Evolutionary conservation across 2,329 filamentous ascomycete species (phyloP).

Genomic region (Fusarium camptoceras): DNA sequence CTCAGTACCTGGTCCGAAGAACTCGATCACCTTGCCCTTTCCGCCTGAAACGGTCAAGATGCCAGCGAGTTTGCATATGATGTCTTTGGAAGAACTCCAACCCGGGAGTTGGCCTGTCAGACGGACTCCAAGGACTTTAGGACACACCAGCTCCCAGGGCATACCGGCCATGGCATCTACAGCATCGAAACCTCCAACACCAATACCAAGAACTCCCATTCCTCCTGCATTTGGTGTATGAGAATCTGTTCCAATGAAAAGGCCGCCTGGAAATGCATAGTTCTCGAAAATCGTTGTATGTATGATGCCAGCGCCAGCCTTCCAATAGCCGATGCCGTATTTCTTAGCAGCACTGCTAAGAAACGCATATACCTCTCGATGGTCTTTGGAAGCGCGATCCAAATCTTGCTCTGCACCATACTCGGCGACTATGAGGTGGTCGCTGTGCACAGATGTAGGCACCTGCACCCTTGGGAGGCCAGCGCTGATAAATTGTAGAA

Average conservation of each 20-base stretch:
- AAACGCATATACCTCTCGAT: conserved; percentile 54
- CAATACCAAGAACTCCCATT: conserved; percentile 52
- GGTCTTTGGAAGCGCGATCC: neutral
- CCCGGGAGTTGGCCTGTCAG: conserved; percentile 74
- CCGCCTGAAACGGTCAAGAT: conserved; percentile 51
- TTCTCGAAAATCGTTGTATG: conserved; percentile 57
- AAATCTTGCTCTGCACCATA: conserved; percentile 21
- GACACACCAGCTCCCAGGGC: conserved; percentile 63
- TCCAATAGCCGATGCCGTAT: conserved; percentile 59
- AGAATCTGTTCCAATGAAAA: conserved; percentile 54
- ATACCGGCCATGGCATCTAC: conserved; percentile 56
- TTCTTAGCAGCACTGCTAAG: conserved; percentile 55
- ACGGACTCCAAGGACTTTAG: conserved; percentile 94
- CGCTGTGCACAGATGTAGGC: conserved; percentile 56
- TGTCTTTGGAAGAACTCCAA: conserved; percentile 39
- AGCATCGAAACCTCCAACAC: conserved; percentile 60
- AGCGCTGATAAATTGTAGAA: conserved; percentile 57
- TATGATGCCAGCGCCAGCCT: conserved; percentile 53
- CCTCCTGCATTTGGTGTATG: conserved; percentile 54
- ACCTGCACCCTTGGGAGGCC: conserved; percentile 53
- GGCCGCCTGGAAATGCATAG: conserved; percentile 52
- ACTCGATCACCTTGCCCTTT: conserved; percentile 53
- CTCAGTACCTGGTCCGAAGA: conserved; percentile 51
- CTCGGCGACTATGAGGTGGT: conserved; percentile 51
- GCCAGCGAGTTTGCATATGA: conserved; percentile 53